A percentile compares a stretch with the other conserved stretches of the same genome.
Conservation (phyloP, 1,284 basidiomycete genomes). For the Sanghuangporus weigelae region DNA sequence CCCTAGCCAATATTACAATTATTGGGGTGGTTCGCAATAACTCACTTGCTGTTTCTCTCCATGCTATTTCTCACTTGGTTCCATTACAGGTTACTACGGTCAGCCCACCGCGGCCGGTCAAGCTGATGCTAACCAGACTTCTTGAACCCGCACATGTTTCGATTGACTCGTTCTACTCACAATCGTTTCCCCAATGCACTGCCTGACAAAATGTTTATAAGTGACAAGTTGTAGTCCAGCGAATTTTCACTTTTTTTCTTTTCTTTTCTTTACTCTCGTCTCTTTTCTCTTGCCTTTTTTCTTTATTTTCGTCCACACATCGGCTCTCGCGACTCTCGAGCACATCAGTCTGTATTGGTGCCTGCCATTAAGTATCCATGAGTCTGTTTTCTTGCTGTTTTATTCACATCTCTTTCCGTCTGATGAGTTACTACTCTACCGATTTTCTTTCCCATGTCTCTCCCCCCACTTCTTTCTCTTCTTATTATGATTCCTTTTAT, state of each 20-base stretch:
- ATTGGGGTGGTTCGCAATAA: conserved; percentile 67
- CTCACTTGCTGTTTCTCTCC: neutral
- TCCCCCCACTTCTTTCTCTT: neutral
- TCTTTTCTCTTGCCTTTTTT: conserved; percentile 14
- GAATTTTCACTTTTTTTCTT: conserved; percentile 1
- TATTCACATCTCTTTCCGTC: conserved; percentile 24
- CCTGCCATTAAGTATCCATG: conserved; percentile 27
- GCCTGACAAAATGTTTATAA: conserved; percentile 2
- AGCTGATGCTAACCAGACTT: conserved; percentile 44
- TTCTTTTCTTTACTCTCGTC: conserved; percentile 17
- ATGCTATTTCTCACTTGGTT: neutral
- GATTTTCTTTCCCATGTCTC: conserved; percentile 12
- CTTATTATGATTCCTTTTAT: neutral
- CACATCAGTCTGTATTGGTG: conserved; percentile 23
- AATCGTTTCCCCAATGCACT: conserved; percentile 16
- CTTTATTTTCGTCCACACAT: conserved; percentile 10
- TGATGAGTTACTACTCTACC: conserved; percentile 11
- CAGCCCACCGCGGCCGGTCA: conserved; percentile 63
- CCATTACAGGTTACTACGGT: conserved; percentile 62
- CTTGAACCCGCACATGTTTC: conserved; percentile 20
- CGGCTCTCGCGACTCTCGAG: conserved; percentile 6
- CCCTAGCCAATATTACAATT: conserved; percentile 74
- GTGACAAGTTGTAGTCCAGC: conserved; percentile 1
- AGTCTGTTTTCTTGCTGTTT: conserved; percentile 26
- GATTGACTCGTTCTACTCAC: conserved; percentile 19